phyloP scores from a whole-genome alignment of 2,329 filamentous ascomycete species.

The Talaromyces funiculosus region DNA sequence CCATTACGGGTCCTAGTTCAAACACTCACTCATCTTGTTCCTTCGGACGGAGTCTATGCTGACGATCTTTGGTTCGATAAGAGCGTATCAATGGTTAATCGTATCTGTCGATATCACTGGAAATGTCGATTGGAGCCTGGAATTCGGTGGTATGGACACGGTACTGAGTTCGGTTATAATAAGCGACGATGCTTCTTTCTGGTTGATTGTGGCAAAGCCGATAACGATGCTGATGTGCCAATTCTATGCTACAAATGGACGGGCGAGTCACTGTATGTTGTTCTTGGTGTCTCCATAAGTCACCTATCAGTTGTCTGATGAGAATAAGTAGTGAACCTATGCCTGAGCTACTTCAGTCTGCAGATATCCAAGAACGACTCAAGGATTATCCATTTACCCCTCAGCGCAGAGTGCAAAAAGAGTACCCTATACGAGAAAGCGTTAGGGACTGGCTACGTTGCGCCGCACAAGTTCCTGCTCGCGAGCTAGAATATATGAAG shows the following conservation, averaged over 20 bases:
- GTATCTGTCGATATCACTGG: constrained; percentile 6
- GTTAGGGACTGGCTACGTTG: neutral
- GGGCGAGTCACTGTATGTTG: neutral
- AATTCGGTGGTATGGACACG: neutral
- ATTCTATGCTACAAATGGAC: constrained; percentile 8
- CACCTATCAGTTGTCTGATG: neutral
- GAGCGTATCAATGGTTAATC: neutral
- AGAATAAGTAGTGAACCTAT: neutral
- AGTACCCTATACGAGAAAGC: neutral
- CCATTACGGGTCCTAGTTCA: neutral
- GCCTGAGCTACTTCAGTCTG: neutral
- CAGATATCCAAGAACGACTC: neutral
- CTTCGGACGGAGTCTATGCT: neutral
- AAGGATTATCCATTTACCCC: neutral
- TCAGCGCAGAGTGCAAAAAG: neutral
- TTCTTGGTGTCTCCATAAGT: neutral
- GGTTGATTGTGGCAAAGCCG: constrained; percentile 1
- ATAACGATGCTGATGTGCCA: constrained; percentile 2
- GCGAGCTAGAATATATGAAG: constrained; percentile 12
- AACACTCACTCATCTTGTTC: constrained; percentile 9
- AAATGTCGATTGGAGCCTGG: neutral
- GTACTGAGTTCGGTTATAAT: neutral
- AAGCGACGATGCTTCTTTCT: constrained; percentile 4
- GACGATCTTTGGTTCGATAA: neutral
- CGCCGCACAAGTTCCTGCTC: neutral